A percentile compares a stretch with the other conserved stretches of the same genome.
These are phyloP conservation scores for Durotheca rogersii DNA, from an alignment of 495 filamentous ascomycete species.

Conservation along the genomic window DNA sequence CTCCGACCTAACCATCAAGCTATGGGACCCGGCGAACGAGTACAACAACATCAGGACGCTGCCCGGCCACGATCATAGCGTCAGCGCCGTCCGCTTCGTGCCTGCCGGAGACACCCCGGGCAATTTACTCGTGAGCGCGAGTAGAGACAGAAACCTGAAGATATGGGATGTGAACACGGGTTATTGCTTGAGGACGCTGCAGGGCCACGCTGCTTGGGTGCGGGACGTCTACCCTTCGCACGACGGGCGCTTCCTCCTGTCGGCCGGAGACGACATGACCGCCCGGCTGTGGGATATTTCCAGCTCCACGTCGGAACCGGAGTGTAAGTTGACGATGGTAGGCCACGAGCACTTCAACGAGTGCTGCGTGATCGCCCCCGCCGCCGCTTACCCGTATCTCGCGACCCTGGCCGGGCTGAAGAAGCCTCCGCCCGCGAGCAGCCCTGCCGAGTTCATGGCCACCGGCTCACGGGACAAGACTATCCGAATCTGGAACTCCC, in stretches of 20 bases:
- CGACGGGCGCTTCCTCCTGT: slow-evolving; percentile 71
- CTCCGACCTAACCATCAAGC: slow-evolving; percentile 76
- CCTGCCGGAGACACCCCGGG: slow-evolving; percentile 54
- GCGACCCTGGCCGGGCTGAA: slow-evolving; percentile 71
- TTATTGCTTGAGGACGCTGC: slow-evolving; percentile 70
- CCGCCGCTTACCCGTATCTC: slow-evolving; percentile 64
- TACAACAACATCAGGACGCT: slow-evolving; percentile 83
- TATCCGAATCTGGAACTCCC: slow-evolving; percentile 73
- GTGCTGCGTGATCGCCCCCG: slow-evolving; percentile 74
- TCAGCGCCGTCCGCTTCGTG: slow-evolving; percentile 73
- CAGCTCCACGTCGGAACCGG: slow-evolving; percentile 35
- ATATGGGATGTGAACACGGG: slow-evolving; percentile 80
- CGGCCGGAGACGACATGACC: slow-evolving; percentile 67
- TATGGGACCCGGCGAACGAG: slow-evolving; percentile 79
- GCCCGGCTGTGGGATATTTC: slow-evolving; percentile 70
- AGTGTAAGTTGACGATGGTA: slow-evolving; percentile 67
- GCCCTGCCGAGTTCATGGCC: slow-evolving; percentile 72
- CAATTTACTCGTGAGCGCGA: slow-evolving; percentile 71
- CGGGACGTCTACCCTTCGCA: slow-evolving; percentile 67
- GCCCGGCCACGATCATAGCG: slow-evolving; percentile 74
- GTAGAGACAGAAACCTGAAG: slow-evolving; percentile 65
- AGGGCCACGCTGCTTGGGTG: slow-evolving; percentile 70
- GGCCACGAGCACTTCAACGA: slow-evolving; percentile 78
- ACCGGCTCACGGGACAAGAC: slow-evolving; percentile 77
- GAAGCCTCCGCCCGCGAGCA: slow-evolving; percentile 63